Evolutionary conservation across 2,329 filamentous ascomycete genomes (phyloP).

Genomic region (Xylariaceae sp.): DNA sequence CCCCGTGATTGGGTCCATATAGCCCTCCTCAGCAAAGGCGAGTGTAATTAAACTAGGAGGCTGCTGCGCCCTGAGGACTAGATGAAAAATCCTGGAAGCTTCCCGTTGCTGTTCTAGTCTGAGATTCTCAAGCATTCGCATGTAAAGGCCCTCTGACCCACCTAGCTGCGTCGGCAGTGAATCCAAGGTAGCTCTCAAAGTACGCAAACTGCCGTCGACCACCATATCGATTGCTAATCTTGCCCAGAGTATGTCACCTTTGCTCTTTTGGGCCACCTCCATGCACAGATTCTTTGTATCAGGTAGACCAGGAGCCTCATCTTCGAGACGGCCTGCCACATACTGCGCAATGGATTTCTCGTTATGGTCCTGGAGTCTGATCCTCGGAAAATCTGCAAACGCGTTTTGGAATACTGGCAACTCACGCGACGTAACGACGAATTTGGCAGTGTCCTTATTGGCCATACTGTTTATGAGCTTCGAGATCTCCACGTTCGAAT

Average conservation of each 20-base stretch:
- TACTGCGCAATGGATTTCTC: slow-evolving; percentile 36
- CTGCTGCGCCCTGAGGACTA: slow-evolving; percentile 36
- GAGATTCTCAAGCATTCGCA: slow-evolving; percentile 38
- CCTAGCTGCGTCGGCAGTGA: slow-evolving; percentile 36
- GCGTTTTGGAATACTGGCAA: slow-evolving; percentile 34
- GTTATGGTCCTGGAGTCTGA: slow-evolving; percentile 35
- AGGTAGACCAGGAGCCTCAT: slow-evolving; percentile 35
- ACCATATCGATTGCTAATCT: slow-evolving; percentile 38
- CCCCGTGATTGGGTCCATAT: slow-evolving; percentile 25
- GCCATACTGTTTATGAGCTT: slow-evolving; percentile 35
- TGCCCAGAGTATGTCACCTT: slow-evolving; percentile 37
- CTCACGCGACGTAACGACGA: slow-evolving; percentile 35
- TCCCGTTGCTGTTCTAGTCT: slow-evolving; percentile 30
- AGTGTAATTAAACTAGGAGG: slow-evolving; percentile 37
- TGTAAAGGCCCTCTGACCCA: slow-evolving; percentile 37
- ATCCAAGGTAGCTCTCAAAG: slow-evolving; percentile 32
- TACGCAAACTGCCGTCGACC: slow-evolving; percentile 35
- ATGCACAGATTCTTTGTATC: slow-evolving; percentile 35
- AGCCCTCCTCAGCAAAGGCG: slow-evolving; percentile 35
- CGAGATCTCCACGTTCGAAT: slow-evolving; percentile 34
- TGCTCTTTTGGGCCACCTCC: slow-evolving; percentile 34
- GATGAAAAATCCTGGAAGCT: slow-evolving; percentile 36
- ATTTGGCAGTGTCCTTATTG: slow-evolving; percentile 34
- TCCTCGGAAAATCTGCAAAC: slow-evolving; percentile 29
- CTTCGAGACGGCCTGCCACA: slow-evolving; percentile 34